Percentiles rank a stretch among this genome's conserved stretches.
phyloP scores from a whole-genome alignment of 2,329 filamentous ascomycete genomes.

The Fusarium brachygibbosum region DNA sequence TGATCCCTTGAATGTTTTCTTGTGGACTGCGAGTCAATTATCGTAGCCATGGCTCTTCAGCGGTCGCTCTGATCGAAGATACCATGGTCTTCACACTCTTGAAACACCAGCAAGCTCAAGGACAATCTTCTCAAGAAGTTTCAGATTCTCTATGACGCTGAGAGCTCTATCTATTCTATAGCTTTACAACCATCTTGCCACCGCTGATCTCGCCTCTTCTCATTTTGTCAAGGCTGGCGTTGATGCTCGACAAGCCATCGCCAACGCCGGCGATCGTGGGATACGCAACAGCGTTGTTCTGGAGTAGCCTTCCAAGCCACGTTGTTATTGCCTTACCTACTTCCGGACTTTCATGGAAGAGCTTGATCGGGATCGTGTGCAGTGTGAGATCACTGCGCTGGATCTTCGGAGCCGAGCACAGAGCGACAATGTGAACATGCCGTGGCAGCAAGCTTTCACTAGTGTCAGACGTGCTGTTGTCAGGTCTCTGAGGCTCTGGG shows the following conservation, averaged over 20 bases:
- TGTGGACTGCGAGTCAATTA: neutral
- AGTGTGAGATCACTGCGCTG: slow-evolving; percentile 61
- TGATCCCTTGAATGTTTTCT: neutral
- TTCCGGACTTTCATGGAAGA: slow-evolving; percentile 76
- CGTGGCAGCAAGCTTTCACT: slow-evolving; percentile 43
- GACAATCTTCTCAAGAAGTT: neutral
- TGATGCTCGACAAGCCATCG: slow-evolving; percentile 75
- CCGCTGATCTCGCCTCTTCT: slow-evolving; percentile 75
- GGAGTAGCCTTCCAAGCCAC: slow-evolving; percentile 77
- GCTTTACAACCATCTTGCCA: slow-evolving; percentile 69
- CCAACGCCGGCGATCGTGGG: slow-evolving; percentile 76
- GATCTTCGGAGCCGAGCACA: slow-evolving; percentile 76
- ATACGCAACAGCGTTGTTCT: slow-evolving; percentile 64
- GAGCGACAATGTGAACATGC: slow-evolving; percentile 72
- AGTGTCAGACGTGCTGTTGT: slow-evolving; percentile 53
- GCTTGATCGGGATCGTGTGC: slow-evolving; percentile 80
- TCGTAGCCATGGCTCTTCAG: neutral
- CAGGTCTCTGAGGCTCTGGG: slow-evolving; percentile 60
- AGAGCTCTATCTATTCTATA: neutral
- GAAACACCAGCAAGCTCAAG: fast-evolving
- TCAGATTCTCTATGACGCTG: too few species aligned
- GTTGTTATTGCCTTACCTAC: slow-evolving; percentile 73
- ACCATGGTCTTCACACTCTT: neutral
- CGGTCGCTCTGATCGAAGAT: too few species aligned
- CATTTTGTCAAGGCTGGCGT: slow-evolving; percentile 75